These are phyloP conservation scores for Clitopilus hobsonii DNA, from an alignment of 768 basidiomycete genomes.

Conservation along the genomic window DNA sequence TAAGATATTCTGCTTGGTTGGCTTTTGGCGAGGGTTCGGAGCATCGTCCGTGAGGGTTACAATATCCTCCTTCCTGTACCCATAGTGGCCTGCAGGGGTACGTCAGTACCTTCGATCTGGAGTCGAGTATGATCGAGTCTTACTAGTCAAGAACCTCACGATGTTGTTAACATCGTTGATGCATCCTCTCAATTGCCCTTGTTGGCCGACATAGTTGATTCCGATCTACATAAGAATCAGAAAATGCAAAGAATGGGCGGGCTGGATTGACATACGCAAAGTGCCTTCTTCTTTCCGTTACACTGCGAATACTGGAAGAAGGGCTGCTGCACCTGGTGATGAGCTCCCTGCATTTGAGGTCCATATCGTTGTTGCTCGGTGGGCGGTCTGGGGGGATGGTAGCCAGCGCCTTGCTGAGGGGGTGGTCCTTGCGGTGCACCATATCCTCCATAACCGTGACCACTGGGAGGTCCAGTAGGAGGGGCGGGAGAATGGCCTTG, in stretches of 20 bases:
- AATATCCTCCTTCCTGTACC: slow-evolving; percentile 75
- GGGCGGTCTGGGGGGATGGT: slow-evolving; percentile 52
- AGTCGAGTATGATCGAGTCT: slow-evolving; percentile 16
- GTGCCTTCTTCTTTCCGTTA: slow-evolving; percentile 83
- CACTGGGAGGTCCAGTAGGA: slow-evolving; percentile 18
- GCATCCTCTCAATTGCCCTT: slow-evolving; percentile 70
- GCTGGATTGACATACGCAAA: slow-evolving; percentile 56
- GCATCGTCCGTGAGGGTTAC: slow-evolving; percentile 83
- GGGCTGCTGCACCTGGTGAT: slow-evolving; percentile 46
- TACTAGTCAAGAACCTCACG: slow-evolving; percentile 65
- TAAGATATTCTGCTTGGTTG: slow-evolving; percentile 81
- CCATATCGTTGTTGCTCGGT: slow-evolving; percentile 58
- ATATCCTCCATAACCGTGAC: slow-evolving; percentile 13
- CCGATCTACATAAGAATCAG: slow-evolving; percentile 55
- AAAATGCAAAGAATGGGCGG: not conserved
- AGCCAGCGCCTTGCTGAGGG: slow-evolving; percentile 14
- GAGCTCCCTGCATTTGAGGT: slow-evolving; percentile 44
- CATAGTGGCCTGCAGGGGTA: slow-evolving; percentile 26
- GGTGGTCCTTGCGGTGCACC: slow-evolving; percentile 8
- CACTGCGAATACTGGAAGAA: slow-evolving; percentile 90
- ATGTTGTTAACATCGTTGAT: slow-evolving; percentile 90
- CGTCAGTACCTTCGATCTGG: not conserved
- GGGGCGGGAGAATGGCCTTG: slow-evolving; percentile 5
- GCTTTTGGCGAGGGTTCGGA: slow-evolving; percentile 52
- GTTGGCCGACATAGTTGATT: slow-evolving; percentile 77